A percentile compares a stretch with the other conserved stretches of the same genome.
phyloP scores from a whole-genome alignment of 2,329 filamentous ascomycete genomes.

The Aspergillus quadricinctus region DNA sequence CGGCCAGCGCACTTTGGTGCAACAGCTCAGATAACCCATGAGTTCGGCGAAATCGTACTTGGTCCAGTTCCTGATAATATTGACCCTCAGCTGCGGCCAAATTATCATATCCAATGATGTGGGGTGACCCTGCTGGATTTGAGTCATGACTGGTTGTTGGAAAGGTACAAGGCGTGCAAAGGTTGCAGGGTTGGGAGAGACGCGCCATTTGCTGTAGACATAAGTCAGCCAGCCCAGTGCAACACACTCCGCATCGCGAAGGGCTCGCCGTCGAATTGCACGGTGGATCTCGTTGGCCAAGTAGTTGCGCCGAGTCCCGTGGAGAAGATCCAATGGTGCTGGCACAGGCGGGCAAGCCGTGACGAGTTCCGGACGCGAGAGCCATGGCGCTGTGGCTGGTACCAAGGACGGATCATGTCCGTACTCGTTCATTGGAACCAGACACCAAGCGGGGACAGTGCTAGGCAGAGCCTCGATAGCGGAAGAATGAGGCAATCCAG shows the following conservation, averaged over 20 bases:
- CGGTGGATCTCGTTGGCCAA: constrained; percentile 4
- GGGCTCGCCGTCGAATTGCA: not conserved
- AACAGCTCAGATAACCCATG: constrained; percentile 3
- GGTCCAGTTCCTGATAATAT: constrained; percentile 4
- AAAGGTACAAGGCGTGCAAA: not conserved
- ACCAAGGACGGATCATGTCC: not conserved
- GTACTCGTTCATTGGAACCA: not conserved
- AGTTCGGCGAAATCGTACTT: constrained; percentile 6
- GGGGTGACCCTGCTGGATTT: not conserved
- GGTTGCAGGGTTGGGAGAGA: not conserved
- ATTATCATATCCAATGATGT: constrained; percentile 1
- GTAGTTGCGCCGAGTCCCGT: constrained; percentile 5
- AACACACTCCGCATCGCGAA: constrained; percentile 5
- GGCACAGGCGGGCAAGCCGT: constrained; percentile 3
- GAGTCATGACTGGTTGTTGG: not conserved
- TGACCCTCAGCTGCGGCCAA: constrained; percentile 5
- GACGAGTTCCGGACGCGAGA: not conserved
- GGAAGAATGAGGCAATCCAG: not conserved
- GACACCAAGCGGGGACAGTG: not conserved
- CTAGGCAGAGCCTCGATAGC: not conserved
- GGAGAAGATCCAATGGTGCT: constrained; percentile 7
- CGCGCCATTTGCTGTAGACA: constrained; percentile 4
- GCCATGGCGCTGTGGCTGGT: not conserved
- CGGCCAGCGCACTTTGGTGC: constrained; percentile 13
- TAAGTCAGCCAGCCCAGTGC: constrained; percentile 5